These are phyloP conservation scores for Fusarium stilboides DNA, from an alignment of 2,329 filamentous ascomycete species.

Conservation along the genomic window DNA sequence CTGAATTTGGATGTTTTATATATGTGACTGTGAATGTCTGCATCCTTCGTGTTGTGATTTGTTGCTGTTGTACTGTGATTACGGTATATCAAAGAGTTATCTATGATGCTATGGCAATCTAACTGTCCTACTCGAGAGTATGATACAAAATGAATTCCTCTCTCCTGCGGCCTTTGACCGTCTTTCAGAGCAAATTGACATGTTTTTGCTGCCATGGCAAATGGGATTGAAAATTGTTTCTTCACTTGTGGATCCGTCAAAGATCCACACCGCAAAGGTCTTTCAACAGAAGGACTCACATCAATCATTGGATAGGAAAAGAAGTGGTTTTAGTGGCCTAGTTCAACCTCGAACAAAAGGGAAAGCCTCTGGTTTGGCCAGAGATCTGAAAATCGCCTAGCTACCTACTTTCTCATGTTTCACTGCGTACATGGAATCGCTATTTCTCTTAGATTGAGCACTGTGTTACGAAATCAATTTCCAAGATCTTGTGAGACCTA, in stretches of 20 bases:
- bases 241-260: background rate
- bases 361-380: too few species aligned
- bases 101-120: background rate
- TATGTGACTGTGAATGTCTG: slow-evolving; percentile 10
- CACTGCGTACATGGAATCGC: too few species aligned
- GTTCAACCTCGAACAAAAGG: too few species aligned
- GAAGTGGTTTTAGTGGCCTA: too few species aligned
- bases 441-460: too few species aligned
- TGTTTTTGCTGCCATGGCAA: background rate
- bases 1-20: slow-evolving; percentile 15
- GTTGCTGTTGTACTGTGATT: background rate
- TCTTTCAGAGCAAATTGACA: background rate
- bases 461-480: too few species aligned
- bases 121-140: too few species aligned
- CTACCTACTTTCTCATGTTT: too few species aligned
- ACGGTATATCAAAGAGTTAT: background rate
- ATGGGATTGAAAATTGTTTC: background rate
- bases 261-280: background rate
- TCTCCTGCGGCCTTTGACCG: background rate
- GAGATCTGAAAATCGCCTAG: too few species aligned
- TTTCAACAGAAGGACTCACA: background rate
- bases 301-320: background rate
- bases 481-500: too few species aligned
- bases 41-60: background rate
- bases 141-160: too few species aligned